Evolutionary conservation across 352 stramenopile genomes (phyloP), one percentile per base, ranked within the genome.

Genomic region (Globisporangium acanthophoron): DNA sequence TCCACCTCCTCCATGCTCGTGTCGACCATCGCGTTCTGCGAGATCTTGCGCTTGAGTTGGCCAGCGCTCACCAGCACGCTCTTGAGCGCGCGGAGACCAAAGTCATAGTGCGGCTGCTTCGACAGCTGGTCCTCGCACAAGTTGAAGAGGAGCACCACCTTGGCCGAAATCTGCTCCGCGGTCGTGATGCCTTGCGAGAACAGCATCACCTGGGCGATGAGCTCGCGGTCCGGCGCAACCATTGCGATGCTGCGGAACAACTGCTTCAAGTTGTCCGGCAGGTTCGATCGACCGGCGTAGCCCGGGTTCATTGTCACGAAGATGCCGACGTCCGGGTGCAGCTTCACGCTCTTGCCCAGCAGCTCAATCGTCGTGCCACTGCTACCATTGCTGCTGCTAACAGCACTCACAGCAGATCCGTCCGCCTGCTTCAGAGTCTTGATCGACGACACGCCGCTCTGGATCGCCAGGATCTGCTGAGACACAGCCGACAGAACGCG

Each of bases 261-360:
- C 56, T 97, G 96, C 74, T 99, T 99, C 54, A 99, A 78, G 72
- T 99, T 99, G 69, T 99, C 96, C 0, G 96, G 96, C 43, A 99
- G 65, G 66, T 98, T 98, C 9, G 91, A 98, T 62, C 97, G 86
- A 12, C 98, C 98, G 56, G 98, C 98, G 72, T 99, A 99, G 27
- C 96, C 96, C 40, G 98, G 98, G 73, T 99, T 99, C 97, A 99
- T 99, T 16, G 98, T 99, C 37, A 99, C 97, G 73, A 99, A 99
- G 57, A 99, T 99, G 27, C 97, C 98, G 52, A 99, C 97, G 69
- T 99, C 96, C 52, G 96, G 87, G 69, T 99, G 92, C 8, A 99
- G 74, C 48, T 81, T 80, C 24, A 99, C 95, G 39, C 74, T 91
- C 69, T 98, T 96, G 16, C 96, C 97, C 13, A 99, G 61, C 5